Conservation (phyloP, 257 asterid genomes). For the Nicotiana tomentosiformis region DNA sequence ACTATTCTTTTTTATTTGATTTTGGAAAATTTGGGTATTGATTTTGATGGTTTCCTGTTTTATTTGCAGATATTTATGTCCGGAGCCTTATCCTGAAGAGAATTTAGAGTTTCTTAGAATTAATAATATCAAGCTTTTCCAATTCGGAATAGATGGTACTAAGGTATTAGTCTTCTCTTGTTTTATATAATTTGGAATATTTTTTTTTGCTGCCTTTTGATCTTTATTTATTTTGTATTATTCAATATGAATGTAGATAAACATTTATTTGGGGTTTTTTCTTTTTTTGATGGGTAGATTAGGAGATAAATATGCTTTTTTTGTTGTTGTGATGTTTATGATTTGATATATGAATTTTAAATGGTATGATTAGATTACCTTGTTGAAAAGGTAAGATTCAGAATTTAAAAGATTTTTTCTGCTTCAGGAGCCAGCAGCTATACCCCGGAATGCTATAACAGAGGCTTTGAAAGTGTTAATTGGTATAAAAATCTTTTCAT, state of each 20-base stretch:
- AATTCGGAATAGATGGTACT: slow-evolving; percentile 41
- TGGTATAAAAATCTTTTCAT: slow-evolving; percentile 19
- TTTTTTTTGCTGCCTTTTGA: not conserved
- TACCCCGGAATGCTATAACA: slow-evolving; percentile 18
- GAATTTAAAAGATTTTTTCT: not conserved
- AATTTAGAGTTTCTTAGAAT: slow-evolving; percentile 26
- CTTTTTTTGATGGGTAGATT: too few relatives aligned
- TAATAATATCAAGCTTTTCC: slow-evolving; percentile 31
- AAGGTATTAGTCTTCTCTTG: slow-evolving; percentile 15
- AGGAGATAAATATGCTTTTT: not conserved
- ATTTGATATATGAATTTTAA: not conserved
- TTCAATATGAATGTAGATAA: too few relatives aligned
- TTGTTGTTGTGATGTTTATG: not conserved
- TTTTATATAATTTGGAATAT: not conserved
- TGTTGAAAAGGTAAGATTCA: not conserved
- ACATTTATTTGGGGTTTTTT: too few relatives aligned
- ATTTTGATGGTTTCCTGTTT: not conserved
- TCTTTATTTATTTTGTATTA: not conserved
- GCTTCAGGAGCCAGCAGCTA: slow-evolving; percentile 33
- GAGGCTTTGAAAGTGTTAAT: slow-evolving; percentile 36
- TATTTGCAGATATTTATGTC: slow-evolving; percentile 36
- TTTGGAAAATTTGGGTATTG: not conserved
- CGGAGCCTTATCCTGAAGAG: slow-evolving; percentile 40
- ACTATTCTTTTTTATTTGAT: not conserved
- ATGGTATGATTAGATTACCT: not conserved